phyloP scores from a whole-genome alignment of 192 early-diverging fungal species.

The Thamnidium elegans region DNA sequence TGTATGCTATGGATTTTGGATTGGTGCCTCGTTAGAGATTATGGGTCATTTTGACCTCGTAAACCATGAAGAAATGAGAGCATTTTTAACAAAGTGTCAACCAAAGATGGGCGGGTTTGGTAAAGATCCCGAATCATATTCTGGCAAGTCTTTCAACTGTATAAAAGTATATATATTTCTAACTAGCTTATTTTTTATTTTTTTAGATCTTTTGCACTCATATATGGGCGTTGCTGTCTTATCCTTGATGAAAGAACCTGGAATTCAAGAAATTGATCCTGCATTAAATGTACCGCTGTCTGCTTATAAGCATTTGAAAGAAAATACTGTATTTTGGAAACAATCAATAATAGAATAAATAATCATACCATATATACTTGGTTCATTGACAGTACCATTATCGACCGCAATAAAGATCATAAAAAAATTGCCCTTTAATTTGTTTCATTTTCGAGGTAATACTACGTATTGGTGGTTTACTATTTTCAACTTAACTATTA shows the following conservation, averaged over 20 bases:
- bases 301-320: constrained; percentile 34
- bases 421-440: no score
- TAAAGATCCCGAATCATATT: constrained; percentile 50
- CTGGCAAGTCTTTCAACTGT: constrained; percentile 46
- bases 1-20: constrained; percentile 98
- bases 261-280: constrained; percentile 46
- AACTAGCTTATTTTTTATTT: neutral
- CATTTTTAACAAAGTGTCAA: constrained; percentile 62
- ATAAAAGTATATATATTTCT: constrained; percentile 1
- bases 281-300: constrained; percentile 54
- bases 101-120: constrained; percentile 63
- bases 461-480: no score
- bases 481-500: no score
- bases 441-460: no score
- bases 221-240: constrained; percentile 80
- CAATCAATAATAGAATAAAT: neutral
- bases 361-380: neutral
- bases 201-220: constrained; percentile 73
- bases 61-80: constrained; percentile 48
- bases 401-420: no score
- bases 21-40: constrained; percentile 77
- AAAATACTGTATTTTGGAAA: constrained; percentile 41
- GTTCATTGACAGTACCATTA: no score
- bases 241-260: constrained; percentile 54
- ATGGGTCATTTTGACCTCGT: constrained; percentile 59